A percentile compares a stretch with the other conserved stretches of the same genome.
phyloP scores from a whole-genome alignment of 2,329 filamentous ascomycete genomes.

The Penicillium palitans region DNA sequence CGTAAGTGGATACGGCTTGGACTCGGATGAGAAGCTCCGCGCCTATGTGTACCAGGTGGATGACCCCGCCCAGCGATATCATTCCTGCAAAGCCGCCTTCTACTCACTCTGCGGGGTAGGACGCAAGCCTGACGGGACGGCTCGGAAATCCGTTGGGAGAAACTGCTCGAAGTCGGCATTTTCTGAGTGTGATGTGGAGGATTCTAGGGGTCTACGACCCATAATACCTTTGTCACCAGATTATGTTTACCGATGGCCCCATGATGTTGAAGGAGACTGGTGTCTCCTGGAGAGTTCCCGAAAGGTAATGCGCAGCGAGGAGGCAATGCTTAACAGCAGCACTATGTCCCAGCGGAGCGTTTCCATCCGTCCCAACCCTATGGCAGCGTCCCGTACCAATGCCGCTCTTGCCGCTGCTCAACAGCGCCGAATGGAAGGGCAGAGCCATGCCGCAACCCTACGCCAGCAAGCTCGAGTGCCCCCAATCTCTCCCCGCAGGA shows the following conservation, averaged over 20 bases:
- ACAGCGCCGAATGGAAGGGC: conserved; percentile 40
- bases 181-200: conserved; percentile 49
- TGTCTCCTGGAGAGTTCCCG: conserved; percentile 29
- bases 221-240: conserved; percentile 48
- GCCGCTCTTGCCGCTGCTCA: conserved; percentile 44
- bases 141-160: conserved; percentile 46
- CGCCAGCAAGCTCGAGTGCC: conserved; percentile 47
- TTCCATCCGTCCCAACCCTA: conserved; percentile 30
- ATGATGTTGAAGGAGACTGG: conserved; percentile 45
- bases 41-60: conserved; percentile 39
- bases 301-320: conserved; percentile 25
- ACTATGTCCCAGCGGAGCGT: conserved; percentile 29
- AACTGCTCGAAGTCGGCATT: conserved; percentile 49
- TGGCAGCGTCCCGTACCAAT: conserved; percentile 39
- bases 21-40: conserved; percentile 42
- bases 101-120: conserved; percentile 50
- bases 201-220: conserved; percentile 47
- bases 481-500: conserved; percentile 31
- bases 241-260: conserved; percentile 48
- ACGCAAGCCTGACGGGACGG: conserved; percentile 42
- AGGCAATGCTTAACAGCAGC: conserved; percentile 31
- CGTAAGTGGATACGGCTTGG: conserved; percentile 45
- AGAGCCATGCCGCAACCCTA: conserved; percentile 50
- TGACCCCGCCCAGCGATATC: conserved; percentile 40
- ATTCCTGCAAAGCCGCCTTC: conserved; percentile 43